Percentiles rank a stretch among this genome's conserved stretches.
Evolutionary conservation across 352 stramenopile genomes (phyloP).

Genomic region (Hyaloperonospora arabidopsidis): DNA sequence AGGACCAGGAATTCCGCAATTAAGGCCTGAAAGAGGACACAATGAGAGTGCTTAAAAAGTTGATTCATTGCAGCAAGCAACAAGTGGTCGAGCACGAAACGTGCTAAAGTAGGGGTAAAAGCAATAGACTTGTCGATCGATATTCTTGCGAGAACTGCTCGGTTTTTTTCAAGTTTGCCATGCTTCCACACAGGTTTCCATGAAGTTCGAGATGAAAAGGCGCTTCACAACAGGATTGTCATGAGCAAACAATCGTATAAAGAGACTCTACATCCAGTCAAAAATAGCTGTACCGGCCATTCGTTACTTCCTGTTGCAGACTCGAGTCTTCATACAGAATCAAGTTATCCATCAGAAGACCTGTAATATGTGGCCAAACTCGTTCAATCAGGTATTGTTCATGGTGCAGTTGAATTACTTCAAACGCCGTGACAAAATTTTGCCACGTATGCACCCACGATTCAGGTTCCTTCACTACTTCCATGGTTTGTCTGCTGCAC

Average conservation of each 20-base stretch:
- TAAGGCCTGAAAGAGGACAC: constrained; percentile 28
- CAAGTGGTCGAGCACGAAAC: constrained; percentile 48
- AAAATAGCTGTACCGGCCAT: constrained; percentile 60
- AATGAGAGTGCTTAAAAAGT: constrained; percentile 60
- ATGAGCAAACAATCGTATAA: constrained; percentile 64
- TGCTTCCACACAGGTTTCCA: constrained; percentile 30
- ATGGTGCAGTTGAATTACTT: constrained; percentile 81
- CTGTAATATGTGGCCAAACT: constrained; percentile 67
- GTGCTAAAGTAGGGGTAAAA: constrained; percentile 33
- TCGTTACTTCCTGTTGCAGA: constrained; percentile 3
- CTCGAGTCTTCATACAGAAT: constrained; percentile 10
- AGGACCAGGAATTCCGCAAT: constrained; percentile 31
- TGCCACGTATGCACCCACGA: constrained; percentile 40
- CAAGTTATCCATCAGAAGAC: constrained; percentile 38
- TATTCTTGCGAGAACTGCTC: neutral
- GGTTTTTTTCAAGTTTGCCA: constrained; percentile 17
- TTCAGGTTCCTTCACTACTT: too few species aligned
- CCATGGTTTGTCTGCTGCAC: constrained; percentile 8
- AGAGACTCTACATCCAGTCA: constrained; percentile 63
- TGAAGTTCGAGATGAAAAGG: constrained; percentile 65
- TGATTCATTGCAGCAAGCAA: constrained; percentile 58
- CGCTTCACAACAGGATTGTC: constrained; percentile 72
- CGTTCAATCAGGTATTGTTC: constrained; percentile 78
- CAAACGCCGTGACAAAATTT: constrained; percentile 61
- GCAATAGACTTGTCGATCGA: constrained; percentile 32